Evolutionary conservation across 768 basidiomycete genomes (phyloP).

Genomic region (Mycena chlorophos): DNA sequence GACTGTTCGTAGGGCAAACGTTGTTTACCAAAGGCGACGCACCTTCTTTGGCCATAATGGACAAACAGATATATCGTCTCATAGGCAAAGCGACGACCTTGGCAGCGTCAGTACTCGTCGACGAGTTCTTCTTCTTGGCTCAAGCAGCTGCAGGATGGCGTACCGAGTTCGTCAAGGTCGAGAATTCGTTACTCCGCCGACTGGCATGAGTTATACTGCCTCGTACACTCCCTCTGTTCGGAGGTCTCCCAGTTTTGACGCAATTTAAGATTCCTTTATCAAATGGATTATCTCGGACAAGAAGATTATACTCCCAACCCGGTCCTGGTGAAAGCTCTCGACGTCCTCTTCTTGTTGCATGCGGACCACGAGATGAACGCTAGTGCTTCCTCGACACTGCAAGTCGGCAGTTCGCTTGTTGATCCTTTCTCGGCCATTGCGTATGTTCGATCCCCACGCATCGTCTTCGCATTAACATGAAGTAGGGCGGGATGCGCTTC

Average conservation of each 20-base stretch:
- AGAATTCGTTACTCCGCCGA: constrained; percentile 82
- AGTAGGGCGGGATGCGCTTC: constrained; percentile 81
- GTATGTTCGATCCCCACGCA: constrained; percentile 31
- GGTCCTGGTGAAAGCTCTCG: constrained; percentile 82
- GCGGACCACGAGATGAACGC: constrained; percentile 93
- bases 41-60: constrained; percentile 75
- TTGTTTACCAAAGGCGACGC: constrained; percentile 70
- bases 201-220: constrained; percentile 80
- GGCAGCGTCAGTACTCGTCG: constrained; percentile 66
- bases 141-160: constrained; percentile 63
- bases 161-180: constrained; percentile 91
- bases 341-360: constrained; percentile 84
- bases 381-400: constrained; percentile 80
- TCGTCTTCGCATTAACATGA: constrained; percentile 9
- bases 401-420: constrained; percentile 85
- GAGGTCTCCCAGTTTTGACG: not conserved
- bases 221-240: constrained; percentile 50
- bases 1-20: constrained; percentile 58
- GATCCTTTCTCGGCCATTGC: constrained; percentile 89
- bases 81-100: constrained; percentile 88
- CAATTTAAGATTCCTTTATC: constrained; percentile 72
- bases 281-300: constrained; percentile 82
- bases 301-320: constrained; percentile 79
- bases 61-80: constrained; percentile 87
- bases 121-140: not conserved